These are phyloP conservation scores for Kewa caespitosa DNA, from an alignment of 179 eudicot species.

Conservation along the genomic window DNA sequence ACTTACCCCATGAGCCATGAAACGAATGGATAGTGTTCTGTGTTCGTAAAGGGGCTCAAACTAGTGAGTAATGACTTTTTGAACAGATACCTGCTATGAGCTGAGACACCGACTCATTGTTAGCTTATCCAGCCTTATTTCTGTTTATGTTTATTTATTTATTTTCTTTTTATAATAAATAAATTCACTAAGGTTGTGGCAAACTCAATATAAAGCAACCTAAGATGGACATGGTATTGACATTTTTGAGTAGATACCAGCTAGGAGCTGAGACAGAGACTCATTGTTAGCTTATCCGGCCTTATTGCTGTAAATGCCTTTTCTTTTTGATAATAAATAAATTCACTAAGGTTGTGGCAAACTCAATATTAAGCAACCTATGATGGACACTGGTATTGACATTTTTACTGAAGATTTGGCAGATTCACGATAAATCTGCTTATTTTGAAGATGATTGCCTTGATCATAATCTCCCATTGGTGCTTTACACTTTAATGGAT, in stretches of 20 bases:
- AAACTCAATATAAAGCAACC: not conserved
- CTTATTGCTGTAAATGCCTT: not conserved
- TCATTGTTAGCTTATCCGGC: not conserved
- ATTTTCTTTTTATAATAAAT: not conserved
- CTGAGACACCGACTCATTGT: too few species aligned
- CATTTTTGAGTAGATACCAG: too few species aligned
- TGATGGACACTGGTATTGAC: not conserved
- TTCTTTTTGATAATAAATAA: not conserved
- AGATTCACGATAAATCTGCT: too few species aligned
- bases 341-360: not conserved
- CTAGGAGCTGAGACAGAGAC: too few species aligned
- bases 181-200: not conserved
- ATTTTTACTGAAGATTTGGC: too few species aligned
- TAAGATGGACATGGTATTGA: not conserved
- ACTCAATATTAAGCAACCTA: not conserved
- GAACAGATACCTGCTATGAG: too few species aligned
- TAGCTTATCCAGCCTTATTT: not conserved
- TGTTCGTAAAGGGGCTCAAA: too few species aligned
- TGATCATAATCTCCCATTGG: not conserved
- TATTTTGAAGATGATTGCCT: not conserved
- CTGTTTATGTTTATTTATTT: too few species aligned
- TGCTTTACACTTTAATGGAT: not conserved
- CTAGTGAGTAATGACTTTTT: too few species aligned
- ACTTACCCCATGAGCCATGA: too few species aligned
- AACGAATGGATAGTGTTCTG: too few species aligned